These are phyloP conservation scores for Trebouxia gelatinosa DNA, from an alignment of 163 green algal genomes.

Conservation along the genomic window DNA sequence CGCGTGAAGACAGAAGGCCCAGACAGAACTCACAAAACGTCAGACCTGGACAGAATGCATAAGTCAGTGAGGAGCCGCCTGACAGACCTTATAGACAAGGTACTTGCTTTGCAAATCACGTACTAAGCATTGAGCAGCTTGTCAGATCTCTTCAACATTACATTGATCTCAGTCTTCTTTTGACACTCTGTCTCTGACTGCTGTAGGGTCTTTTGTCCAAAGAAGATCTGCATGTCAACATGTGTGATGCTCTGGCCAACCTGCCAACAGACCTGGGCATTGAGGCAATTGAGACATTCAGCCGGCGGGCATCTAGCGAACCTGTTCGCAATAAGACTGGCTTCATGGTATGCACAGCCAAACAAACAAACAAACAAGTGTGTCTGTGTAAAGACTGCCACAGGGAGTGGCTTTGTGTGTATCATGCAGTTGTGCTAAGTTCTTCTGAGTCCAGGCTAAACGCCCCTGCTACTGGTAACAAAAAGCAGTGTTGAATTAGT, in stretches of 20 bases:
- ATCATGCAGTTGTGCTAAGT: too few relatives aligned
- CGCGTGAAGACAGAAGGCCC: constrained; percentile 38
- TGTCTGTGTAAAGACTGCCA: too few relatives aligned
- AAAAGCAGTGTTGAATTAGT: too few relatives aligned
- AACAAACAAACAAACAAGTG: too few relatives aligned
- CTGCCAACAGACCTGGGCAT: constrained; percentile 27
- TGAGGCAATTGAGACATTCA: constrained; percentile 41
- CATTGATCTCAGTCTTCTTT: too few relatives aligned
- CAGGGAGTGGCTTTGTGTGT: too few relatives aligned
- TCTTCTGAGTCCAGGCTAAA: too few relatives aligned
- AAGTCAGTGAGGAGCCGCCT: constrained; percentile 22
- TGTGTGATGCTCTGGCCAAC: constrained; percentile 33
- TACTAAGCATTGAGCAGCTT: not conserved
- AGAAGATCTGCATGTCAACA: constrained; percentile 38
- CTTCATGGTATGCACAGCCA: constrained; percentile 31
- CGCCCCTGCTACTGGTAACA: too few relatives aligned
- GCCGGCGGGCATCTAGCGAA: constrained; percentile 23
- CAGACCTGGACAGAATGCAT: constrained; percentile 33
- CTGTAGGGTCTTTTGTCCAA: constrained; percentile 24
- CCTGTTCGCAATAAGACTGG: constrained; percentile 41
- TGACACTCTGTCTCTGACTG: not conserved
- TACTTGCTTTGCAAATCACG: not conserved
- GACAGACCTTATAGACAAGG: constrained; percentile 28
- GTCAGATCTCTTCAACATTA: too few relatives aligned
- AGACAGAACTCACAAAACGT: constrained; percentile 20